Evolutionary conservation across 2,329 filamentous ascomycete genomes (phyloP).

Genomic region (Exserohilum rostratum): DNA sequence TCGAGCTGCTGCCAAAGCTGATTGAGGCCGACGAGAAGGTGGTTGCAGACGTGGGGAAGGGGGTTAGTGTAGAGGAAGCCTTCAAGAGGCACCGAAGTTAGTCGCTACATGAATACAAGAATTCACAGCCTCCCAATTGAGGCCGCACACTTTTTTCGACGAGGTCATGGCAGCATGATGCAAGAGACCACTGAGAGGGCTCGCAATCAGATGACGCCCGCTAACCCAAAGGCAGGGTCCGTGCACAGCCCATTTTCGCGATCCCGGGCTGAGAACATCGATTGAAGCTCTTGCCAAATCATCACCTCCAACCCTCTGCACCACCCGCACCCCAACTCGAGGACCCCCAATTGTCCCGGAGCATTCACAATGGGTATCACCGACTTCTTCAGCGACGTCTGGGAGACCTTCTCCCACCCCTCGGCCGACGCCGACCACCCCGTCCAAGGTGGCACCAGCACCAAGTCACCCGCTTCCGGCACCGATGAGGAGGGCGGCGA

Average conservation of each 20-base stretch:
- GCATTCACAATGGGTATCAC: constrained; percentile 63
- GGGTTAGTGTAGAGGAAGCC: constrained; percentile 68
- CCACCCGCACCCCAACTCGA: constrained; percentile 18
- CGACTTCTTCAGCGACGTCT: constrained; percentile 68
- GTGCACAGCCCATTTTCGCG: constrained; percentile 28
- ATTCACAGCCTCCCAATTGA: neutral
- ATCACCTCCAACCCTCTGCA: constrained; percentile 21
- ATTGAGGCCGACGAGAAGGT: constrained; percentile 53
- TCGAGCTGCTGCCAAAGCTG: constrained; percentile 61
- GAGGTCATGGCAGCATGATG: neutral
- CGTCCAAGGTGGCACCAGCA: constrained; percentile 48
- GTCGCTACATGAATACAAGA: neutral
- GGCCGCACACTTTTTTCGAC: neutral
- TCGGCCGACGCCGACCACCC: constrained; percentile 53
- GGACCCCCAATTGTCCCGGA: constrained; percentile 43
- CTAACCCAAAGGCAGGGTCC: constrained; percentile 22
- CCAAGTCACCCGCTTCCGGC: constrained; percentile 48
- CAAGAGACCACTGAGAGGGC: constrained; percentile 25
- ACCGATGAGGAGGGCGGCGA: constrained; percentile 51
- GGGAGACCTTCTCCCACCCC: constrained; percentile 65
- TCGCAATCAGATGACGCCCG: constrained; percentile 31
- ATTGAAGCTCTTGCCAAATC: constrained; percentile 25
- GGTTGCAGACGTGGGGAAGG: constrained; percentile 65
- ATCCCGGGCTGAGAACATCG: constrained; percentile 24
- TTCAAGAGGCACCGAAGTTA: constrained; percentile 62